Evolutionary conservation across 169 alveolate species (phyloP), one percentile per base, ranked within the genome.

Genomic region (Eimeria maxima): DNA sequence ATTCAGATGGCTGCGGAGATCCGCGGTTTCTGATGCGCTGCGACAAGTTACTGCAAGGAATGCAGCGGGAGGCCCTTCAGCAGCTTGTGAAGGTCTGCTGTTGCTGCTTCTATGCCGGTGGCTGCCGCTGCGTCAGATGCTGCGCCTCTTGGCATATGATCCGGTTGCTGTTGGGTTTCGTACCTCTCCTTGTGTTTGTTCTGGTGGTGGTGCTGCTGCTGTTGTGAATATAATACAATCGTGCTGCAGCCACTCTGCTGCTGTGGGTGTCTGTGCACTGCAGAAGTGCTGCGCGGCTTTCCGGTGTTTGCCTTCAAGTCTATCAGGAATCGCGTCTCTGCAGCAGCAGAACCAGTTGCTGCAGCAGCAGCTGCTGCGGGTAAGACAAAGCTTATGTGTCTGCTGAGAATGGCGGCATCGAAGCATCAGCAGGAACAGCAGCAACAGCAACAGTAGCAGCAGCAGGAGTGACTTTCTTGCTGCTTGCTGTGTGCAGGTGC

Each of bases 211-310:
- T 42, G 83, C 83, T 33, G 55, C 38, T 38, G 87, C 60, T 45
- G 8, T 38, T 20, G 84, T 6, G 29, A 1, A n/a, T 76, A 42
- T 76, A 10, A 69, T 27, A 24, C n/a, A 71, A 45, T 71, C 7
- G 47, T 47, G 90, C 90, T 33, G 55, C 71, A 76, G 29, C 63
- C 4, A 27, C 27, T 10, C n/a, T 44, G 65, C 87, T 80, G 91
- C 38, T 57, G 55, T 55, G 55, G 92, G 60, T 84, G 92, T 84
- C 10, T 55, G 92, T 55, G 60, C 73, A 84, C 92, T 55, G 53
- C 92, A 84, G 92, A n/a, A 78, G 63, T 84, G 92, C 92, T 84
- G 92, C 92, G 92, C 55, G 78, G 92, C 92, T 29, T 84, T 84
- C 38, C 73, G 76, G 38, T 84, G 92, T 55, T 57, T 84, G 27